Evolutionary conservation across 2,329 filamentous ascomycete species (phyloP).

Genomic region (Teratosphaeria gauchensis): DNA sequence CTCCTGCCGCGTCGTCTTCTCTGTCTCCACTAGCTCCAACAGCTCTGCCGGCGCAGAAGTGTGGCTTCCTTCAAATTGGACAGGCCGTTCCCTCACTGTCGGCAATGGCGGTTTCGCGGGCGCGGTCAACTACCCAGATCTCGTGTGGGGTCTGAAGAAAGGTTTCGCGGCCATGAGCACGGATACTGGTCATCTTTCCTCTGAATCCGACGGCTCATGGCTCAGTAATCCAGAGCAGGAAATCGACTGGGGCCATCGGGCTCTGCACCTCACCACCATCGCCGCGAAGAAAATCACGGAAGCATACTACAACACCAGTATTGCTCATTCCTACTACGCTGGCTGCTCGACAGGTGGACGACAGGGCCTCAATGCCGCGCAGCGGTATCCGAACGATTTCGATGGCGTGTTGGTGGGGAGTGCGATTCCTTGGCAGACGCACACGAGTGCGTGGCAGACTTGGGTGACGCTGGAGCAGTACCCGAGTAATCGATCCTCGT

Average conservation of each 20-base stretch:
- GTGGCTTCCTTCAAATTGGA: constrained; percentile 30
- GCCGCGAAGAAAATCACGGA: constrained; percentile 39
- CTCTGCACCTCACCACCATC: constrained; percentile 40
- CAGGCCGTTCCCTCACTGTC: constrained; percentile 21
- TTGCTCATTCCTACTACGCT: constrained; percentile 43
- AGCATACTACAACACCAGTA: constrained; percentile 37
- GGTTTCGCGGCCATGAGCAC: constrained; percentile 36
- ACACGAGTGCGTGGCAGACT: constrained; percentile 2
- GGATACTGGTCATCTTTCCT: constrained; percentile 35
- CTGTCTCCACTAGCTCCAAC: constrained; percentile 29
- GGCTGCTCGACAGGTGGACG: constrained; percentile 52
- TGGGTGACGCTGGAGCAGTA: constrained; percentile 5
- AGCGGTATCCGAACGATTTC: constrained; percentile 46
- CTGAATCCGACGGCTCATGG: constrained; percentile 24
- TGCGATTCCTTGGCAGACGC: constrained; percentile 41
- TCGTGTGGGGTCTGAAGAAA: constrained; percentile 27
- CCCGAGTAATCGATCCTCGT: not conserved
- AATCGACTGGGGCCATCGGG: constrained; percentile 30
- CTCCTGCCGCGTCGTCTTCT: constrained; percentile 31
- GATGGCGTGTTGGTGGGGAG: constrained; percentile 45
- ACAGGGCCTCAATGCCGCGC: constrained; percentile 46
- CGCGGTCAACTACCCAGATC: constrained; percentile 39
- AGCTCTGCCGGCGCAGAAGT: constrained; percentile 36
- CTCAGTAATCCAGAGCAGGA: constrained; percentile 25
- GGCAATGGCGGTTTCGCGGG: constrained; percentile 39